Evolutionary conservation across 1,139 yeast genomes (phyloP).

Genomic region (Candida tetrigidarum): DNA sequence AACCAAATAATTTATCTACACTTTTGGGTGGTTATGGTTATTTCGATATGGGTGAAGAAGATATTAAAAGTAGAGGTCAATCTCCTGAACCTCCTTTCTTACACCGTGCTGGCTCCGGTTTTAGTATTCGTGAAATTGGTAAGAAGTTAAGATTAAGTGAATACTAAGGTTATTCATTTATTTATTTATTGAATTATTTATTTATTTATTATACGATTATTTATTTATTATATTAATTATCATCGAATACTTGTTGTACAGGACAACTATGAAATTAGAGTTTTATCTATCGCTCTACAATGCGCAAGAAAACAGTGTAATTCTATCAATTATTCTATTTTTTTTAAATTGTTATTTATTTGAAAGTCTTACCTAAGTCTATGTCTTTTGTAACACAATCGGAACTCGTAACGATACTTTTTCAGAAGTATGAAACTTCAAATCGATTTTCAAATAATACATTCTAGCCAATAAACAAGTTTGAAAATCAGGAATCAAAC

Average conservation of each 20-base stretch:
- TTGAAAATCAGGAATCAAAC: slow-evolving; percentile 46
- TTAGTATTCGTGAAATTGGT: slow-evolving; percentile 66
- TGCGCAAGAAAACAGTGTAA: no score
- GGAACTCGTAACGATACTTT: slow-evolving; percentile 37
- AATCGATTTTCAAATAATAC: slow-evolving; percentile 35
- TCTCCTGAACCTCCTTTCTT: slow-evolving; percentile 69
- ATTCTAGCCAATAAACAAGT: slow-evolving; percentile 37
- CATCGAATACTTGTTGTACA: no score
- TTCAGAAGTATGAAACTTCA: slow-evolving; percentile 34
- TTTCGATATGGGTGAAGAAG: slow-evolving; percentile 74
- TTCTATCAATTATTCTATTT: no score
- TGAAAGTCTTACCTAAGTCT: no score
- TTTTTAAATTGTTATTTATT: no score
- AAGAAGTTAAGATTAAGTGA: slow-evolving; percentile 76
- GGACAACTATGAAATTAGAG: no score
- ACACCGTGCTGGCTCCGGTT: slow-evolving; percentile 47
- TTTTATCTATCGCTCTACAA: no score
- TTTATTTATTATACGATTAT: slow-evolving; percentile 13
- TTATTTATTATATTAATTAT: background rate
- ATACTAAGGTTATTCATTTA: slow-evolving; percentile 39
- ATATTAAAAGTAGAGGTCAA: slow-evolving; percentile 68
- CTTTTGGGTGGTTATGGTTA: slow-evolving; percentile 83
- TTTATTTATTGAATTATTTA: slow-evolving; percentile 12
- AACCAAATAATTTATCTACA: slow-evolving; percentile 38
- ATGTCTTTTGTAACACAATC: slow-evolving; percentile 24